Base-by-base conservation (phyloP, 169 alveolate genomes). In the Miamiensis avidus region DNA sequence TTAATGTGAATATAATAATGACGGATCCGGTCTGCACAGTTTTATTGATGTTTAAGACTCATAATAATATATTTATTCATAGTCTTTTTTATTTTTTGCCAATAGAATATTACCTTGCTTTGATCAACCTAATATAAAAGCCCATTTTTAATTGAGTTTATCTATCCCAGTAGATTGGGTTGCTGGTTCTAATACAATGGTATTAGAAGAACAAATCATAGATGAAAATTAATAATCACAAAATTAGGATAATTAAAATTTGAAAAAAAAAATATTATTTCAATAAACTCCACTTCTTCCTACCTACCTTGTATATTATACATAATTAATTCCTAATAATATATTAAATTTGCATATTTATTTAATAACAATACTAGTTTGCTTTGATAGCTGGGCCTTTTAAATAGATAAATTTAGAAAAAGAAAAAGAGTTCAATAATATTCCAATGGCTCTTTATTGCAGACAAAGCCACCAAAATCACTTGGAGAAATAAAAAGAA, bases 121-220 rank as follows among this genome's bases (percentile, higher is more conserved):
- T 81, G 97, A 94, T 82, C 89, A 94, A 65, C 95, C 97, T 26
- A 94, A 94, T 83, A 28, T 94, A 0, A 94, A 93, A 85, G 97
- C 96, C 6, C 72, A 73, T 1, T 77, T 84, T 78, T 82, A 69
- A n/a, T 78, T 94, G 30, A 84, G 73, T 31, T 86, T 85, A 6
- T 34, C 81, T 31, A 89, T 91, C 31, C 95, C 92, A 29, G 78
- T 78, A 76, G 91, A 91, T 33, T 94, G 97, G 97, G 74, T 34
- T 11, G 95, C 87, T 25, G 79, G 92, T 4, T 82, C 94, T 0
- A 94, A 94, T 92, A 92, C 88, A 82, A 76, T 82, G 78, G 34
- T 29, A 26, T 26, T 25, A 25, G 34, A 64, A 29, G 49, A 65
- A n/a, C 76, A 1, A 65, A 1, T 28, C 31, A 81, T n/a, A n/a